These are phyloP conservation scores for Gaeumannomyces tritici DNA, from an alignment of 2,329 filamentous ascomycete species.

Conservation along the genomic window DNA sequence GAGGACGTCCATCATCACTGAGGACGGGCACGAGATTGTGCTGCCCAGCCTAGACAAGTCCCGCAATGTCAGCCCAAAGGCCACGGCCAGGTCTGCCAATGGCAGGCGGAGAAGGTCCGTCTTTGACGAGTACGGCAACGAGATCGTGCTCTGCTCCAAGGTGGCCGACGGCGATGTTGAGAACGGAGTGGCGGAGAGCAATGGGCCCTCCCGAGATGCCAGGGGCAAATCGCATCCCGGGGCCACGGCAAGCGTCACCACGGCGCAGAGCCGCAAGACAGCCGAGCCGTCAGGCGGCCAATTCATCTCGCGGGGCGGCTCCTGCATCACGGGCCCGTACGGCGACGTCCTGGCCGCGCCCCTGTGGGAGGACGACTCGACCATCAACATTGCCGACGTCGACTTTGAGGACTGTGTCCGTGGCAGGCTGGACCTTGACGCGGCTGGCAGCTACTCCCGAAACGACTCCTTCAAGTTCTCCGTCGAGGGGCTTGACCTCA, in stretches of 20 bases:
- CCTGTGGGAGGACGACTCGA: constrained; percentile 69
- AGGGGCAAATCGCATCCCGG: background rate
- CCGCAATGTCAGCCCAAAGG: constrained; percentile 8
- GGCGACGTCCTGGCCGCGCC: constrained; percentile 75
- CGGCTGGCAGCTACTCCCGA: constrained; percentile 76
- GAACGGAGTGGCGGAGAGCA: background rate
- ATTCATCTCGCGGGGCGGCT: constrained; percentile 67
- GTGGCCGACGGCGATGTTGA: constrained; percentile 5
- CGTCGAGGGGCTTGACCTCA: constrained; percentile 48
- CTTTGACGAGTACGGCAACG: constrained; percentile 27
- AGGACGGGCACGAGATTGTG: constrained; percentile 38
- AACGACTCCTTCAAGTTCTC: constrained; percentile 54
- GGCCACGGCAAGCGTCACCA: constrained; percentile 7
- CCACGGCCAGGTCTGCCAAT: background rate
- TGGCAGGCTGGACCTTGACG: constrained; percentile 73
- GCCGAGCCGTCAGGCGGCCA: no score
- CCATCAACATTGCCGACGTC: constrained; percentile 62
- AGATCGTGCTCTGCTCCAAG: constrained; percentile 26
- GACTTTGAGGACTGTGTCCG: constrained; percentile 84
- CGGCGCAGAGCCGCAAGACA: constrained; percentile 16
- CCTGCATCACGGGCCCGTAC: constrained; percentile 68
- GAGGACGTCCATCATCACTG: constrained; percentile 31
- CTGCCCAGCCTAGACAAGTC: constrained; percentile 17
- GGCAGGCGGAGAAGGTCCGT: constrained; percentile 9
- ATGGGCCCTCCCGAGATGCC: background rate